Percentiles rank a stretch among this genome's conserved stretches.
These are phyloP conservation scores for Paulownia fortunei DNA, from an alignment of 257 asterid genomes.

Conservation along the genomic window DNA sequence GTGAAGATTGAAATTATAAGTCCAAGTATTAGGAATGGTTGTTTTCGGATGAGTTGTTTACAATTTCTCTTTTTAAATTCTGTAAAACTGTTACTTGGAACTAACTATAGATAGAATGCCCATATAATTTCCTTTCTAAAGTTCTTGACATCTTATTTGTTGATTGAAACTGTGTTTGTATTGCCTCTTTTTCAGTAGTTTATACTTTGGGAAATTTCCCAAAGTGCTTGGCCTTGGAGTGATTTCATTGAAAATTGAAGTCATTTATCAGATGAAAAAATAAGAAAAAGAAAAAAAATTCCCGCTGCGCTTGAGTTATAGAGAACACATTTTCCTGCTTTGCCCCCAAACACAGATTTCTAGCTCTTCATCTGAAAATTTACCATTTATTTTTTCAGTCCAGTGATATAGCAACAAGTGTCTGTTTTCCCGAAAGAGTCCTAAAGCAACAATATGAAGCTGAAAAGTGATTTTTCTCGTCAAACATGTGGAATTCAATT, in stretches of 20 bases:
- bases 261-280: neutral
- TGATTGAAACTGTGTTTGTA: neutral
- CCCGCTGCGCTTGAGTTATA: slow-evolving; percentile 3
- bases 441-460: neutral
- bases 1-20: neutral
- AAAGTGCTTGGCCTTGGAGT: neutral
- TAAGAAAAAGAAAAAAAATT: neutral
- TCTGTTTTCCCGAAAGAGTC: neutral
- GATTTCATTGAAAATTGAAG: neutral
- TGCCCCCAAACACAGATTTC: neutral
- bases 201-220: neutral
- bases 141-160: neutral
- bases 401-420: neutral
- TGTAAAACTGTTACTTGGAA: no score
- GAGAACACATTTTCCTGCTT: neutral
- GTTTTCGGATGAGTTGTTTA: neutral
- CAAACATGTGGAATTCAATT: no score
- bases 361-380: neutral
- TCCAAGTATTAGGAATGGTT: neutral
- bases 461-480: neutral
- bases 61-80: neutral
- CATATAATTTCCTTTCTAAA: neutral
- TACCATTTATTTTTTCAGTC: neutral
- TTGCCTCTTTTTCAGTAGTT: neutral
- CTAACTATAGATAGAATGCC: neutral